A percentile compares a stretch with the other conserved stretches of the same genome.
Evolutionary conservation across 371 early-diverging fungal genomes (phyloP).

Genomic region (Massospora cicadina): DNA sequence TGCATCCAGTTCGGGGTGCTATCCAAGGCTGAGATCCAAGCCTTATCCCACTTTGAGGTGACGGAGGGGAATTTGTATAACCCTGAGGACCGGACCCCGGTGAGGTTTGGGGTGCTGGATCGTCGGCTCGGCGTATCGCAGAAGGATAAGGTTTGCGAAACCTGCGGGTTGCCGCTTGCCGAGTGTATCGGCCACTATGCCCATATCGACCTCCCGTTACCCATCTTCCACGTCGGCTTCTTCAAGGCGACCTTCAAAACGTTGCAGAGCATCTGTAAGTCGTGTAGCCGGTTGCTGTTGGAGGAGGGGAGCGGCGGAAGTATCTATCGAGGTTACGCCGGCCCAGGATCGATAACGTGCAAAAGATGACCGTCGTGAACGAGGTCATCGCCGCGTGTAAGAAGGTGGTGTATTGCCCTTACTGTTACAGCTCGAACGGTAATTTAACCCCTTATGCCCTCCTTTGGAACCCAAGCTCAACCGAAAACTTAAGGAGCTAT

Average conservation of each 20-base stretch:
- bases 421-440: slow-evolving; percentile 76
- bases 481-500: slow-evolving; percentile 34
- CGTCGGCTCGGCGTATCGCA: slow-evolving; percentile 77
- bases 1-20: slow-evolving; percentile 82
- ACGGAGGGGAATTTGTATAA: slow-evolving; percentile 78
- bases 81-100: slow-evolving; percentile 48
- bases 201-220: slow-evolving; percentile 79
- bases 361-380: slow-evolving; percentile 59
- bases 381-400: slow-evolving; percentile 72
- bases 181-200: slow-evolving; percentile 99
- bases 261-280: slow-evolving; percentile 96
- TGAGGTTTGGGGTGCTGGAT: slow-evolving; percentile 79
- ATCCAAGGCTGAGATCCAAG: slow-evolving; percentile 62
- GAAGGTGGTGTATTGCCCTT: slow-evolving; percentile 72
- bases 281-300: slow-evolving; percentile 73
- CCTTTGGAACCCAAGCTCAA: not conserved
- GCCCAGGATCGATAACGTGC: slow-evolving; percentile 64
- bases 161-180: slow-evolving; percentile 75
- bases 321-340: slow-evolving; percentile 53
- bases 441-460: slow-evolving; percentile 1
- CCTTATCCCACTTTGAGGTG: slow-evolving; percentile 75
- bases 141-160: slow-evolving; percentile 69
- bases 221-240: slow-evolving; percentile 97
- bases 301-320: slow-evolving; percentile 60
- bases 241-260: slow-evolving; percentile 79